Evolutionary conservation across 371 early-diverging fungal species (phyloP).

Genomic region (Mucor irregularis): DNA sequence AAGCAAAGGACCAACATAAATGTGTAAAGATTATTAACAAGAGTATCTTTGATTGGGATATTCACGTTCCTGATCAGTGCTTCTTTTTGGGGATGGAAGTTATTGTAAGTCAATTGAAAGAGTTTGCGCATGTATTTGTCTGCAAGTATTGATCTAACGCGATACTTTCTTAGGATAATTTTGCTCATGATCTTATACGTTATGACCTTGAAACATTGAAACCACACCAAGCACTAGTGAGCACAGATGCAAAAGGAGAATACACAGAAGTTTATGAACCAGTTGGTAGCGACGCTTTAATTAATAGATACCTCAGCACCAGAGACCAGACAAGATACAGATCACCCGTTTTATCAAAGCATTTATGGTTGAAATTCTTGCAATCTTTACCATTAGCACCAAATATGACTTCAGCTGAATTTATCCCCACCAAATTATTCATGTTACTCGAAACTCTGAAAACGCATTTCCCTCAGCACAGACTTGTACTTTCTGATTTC

Average conservation of each 20-base stretch:
- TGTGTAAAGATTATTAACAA: slow-evolving; percentile 83
- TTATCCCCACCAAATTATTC: slow-evolving; percentile 88
- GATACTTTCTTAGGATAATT: slow-evolving; percentile 72
- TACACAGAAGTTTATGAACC: slow-evolving; percentile 86
- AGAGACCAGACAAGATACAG: slow-evolving; percentile 47
- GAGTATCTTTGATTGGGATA: slow-evolving; percentile 90
- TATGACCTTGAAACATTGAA: slow-evolving; percentile 73
- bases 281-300: slow-evolving; percentile 71
- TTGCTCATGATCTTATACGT: slow-evolving; percentile 92
- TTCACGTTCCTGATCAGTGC: slow-evolving; percentile 71
- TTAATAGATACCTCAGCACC: slow-evolving; percentile 54
- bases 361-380: slow-evolving; percentile 49
- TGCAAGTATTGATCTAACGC: background rate
- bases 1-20: slow-evolving; percentile 47
- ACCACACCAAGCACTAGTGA: slow-evolving; percentile 82
- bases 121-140: background rate
- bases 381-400: slow-evolving; percentile 80
- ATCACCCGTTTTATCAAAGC: slow-evolving; percentile 62
- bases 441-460: slow-evolving; percentile 75
- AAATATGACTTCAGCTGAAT: slow-evolving; percentile 84
- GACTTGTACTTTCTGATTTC: slow-evolving; percentile 92
- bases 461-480: slow-evolving; percentile 82
- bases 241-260: slow-evolving; percentile 79
- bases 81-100: slow-evolving; percentile 95
- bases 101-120: slow-evolving; percentile 66